Conservation (phyloP, 2,329 filamentous ascomycete genomes). For the Fusarium sp. region DNA sequence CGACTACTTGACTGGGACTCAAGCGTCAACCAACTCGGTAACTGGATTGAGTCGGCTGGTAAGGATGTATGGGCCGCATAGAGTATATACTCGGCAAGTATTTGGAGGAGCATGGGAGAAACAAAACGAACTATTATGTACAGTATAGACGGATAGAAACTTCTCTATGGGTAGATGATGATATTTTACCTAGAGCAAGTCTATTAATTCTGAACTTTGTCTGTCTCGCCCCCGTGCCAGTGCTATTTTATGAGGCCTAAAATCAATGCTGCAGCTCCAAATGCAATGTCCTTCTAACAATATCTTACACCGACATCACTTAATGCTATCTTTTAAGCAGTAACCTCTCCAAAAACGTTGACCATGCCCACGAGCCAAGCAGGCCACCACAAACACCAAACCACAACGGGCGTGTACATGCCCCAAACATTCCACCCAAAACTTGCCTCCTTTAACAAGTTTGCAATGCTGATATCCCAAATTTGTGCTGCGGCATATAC, state of each 20-base stretch:
- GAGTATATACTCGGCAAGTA: constrained; percentile 25
- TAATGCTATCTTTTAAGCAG: constrained; percentile 20
- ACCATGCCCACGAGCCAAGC: constrained; percentile 80
- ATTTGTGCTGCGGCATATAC: constrained; percentile 59
- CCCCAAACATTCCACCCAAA: constrained; percentile 92
- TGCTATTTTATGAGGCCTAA: neutral
- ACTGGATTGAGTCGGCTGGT: constrained; percentile 94
- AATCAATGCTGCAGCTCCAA: neutral
- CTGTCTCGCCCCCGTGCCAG: constrained; percentile 2
- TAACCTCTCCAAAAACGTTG: constrained; percentile 59
- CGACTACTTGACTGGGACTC: constrained; percentile 94
- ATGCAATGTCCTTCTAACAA: neutral
- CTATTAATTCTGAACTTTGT: constrained; percentile 40
- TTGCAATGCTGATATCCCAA: constrained; percentile 57
- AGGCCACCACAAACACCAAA: constrained; percentile 98
- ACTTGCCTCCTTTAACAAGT: constrained; percentile 76
- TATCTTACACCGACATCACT: neutral
- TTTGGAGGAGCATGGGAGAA: constrained; percentile 8
- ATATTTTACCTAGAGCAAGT: constrained; percentile 32
- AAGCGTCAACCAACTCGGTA: constrained; percentile 93
- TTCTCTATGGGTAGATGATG: constrained; percentile 38
- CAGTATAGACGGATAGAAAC: constrained; percentile 47
- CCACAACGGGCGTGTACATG: constrained; percentile 86
- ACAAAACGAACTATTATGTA: constrained; percentile 44
- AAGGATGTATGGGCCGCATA: constrained; percentile 96